Percentiles rank a stretch among this genome's conserved stretches.
These are phyloP conservation scores for Camillea tinctor DNA, from an alignment of 2,329 filamentous ascomycete species.

Conservation along the genomic window DNA sequence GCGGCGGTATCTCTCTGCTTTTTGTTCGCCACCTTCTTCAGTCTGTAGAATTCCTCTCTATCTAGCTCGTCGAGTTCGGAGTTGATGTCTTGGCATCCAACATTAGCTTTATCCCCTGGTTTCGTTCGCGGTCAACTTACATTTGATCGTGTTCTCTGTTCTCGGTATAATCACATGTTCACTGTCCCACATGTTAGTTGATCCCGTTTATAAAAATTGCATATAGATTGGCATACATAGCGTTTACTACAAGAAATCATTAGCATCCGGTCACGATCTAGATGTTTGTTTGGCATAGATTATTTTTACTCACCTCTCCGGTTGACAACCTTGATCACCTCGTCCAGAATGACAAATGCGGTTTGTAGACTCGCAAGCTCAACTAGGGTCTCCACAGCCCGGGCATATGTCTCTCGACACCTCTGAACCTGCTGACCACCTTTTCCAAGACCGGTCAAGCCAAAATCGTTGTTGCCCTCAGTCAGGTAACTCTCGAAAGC, in stretches of 20 bases:
- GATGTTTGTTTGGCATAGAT: background rate
- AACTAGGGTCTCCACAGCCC: slow-evolving; percentile 92
- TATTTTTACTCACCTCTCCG: slow-evolving; percentile 66
- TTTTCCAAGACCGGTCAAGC: slow-evolving; percentile 91
- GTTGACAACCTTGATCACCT: slow-evolving; percentile 99
- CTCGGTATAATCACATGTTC: slow-evolving; percentile 96
- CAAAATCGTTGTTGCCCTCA: slow-evolving; percentile 93
- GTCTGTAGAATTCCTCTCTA: slow-evolving; percentile 93
- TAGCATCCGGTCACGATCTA: no score
- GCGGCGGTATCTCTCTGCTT: slow-evolving; percentile 75
- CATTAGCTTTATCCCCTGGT: slow-evolving; percentile 8
- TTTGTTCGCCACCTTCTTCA: slow-evolving; percentile 92
- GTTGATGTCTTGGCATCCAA: slow-evolving; percentile 74
- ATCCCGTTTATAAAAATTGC: background rate
- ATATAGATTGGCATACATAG: slow-evolving; percentile 60
- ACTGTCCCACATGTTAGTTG: slow-evolving; percentile 39
- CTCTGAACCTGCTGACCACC: slow-evolving; percentile 95
- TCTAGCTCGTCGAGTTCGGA: slow-evolving; percentile 97
- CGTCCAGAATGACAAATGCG: slow-evolving; percentile 95
- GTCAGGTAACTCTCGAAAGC: slow-evolving; percentile 88
- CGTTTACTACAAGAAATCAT: slow-evolving; percentile 65
- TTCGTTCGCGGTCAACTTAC: slow-evolving; percentile 41
- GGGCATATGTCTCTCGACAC: slow-evolving; percentile 91
- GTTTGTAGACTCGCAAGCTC: slow-evolving; percentile 95
- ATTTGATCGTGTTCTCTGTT: slow-evolving; percentile 99